A percentile compares a stretch with the other conserved stretches of the same genome.
phyloP scores from a whole-genome alignment of 768 basidiomycete species.

The Lactarius akahatsu region DNA sequence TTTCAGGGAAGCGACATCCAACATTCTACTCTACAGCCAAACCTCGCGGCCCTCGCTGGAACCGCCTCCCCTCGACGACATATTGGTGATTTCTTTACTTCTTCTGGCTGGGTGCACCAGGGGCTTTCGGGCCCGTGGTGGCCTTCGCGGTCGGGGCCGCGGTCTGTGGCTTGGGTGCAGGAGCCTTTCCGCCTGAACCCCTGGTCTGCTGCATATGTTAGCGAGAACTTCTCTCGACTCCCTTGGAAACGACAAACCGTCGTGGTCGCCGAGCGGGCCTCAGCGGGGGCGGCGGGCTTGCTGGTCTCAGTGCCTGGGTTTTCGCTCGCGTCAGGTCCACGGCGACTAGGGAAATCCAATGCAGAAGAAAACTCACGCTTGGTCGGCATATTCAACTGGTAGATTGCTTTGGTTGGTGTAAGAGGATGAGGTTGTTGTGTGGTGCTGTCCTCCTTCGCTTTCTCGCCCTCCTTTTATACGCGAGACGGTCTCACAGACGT shows the following conservation, averaged over 20 bases:
- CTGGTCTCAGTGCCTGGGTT: slow-evolving; percentile 4
- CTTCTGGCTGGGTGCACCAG: neutral
- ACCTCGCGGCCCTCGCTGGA: neutral
- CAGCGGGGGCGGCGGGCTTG: slow-evolving; percentile 3
- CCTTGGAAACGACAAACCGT: slow-evolving; percentile 6
- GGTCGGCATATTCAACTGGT: slow-evolving; percentile 17
- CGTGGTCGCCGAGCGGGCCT: neutral
- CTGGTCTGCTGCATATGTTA: slow-evolving; percentile 7
- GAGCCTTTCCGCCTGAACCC: neutral
- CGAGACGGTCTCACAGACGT: neutral
- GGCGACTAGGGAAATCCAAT: neutral
- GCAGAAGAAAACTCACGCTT: slow-evolving; percentile 18
- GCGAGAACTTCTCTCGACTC: neutral
- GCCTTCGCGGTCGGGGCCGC: neutral
- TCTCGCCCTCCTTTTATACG: slow-evolving; percentile 12
- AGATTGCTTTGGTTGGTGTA: slow-evolving; percentile 11
- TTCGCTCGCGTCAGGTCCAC: neutral
- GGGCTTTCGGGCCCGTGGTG: neutral
- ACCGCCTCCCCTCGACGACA: neutral
- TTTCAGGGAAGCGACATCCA: neutral
- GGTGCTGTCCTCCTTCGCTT: slow-evolving; percentile 8
- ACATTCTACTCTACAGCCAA: neutral
- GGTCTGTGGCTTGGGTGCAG: neutral
- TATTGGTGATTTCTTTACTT: slow-evolving; percentile 1
- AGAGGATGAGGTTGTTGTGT: slow-evolving; percentile 9